Conservation (phyloP, 257 asterid genomes). For the Datura wrightii region DNA sequence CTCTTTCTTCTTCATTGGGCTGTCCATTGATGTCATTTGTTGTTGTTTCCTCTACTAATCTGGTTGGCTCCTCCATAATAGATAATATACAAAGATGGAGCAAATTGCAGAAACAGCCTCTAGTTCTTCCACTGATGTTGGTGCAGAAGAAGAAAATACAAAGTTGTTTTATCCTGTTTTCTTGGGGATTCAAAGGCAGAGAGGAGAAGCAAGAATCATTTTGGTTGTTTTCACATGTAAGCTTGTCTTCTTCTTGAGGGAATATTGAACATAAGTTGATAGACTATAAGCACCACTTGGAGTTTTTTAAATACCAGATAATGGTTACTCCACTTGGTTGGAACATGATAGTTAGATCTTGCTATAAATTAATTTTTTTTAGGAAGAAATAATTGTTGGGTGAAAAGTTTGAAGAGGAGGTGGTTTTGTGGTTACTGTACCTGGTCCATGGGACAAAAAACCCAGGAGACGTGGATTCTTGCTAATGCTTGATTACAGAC, state of each 20-base stretch:
- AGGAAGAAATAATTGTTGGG: slow-evolving; percentile 8
- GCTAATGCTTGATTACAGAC: slow-evolving; percentile 6
- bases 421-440: neutral
- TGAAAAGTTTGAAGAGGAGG: neutral
- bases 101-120: neutral
- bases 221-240: slow-evolving; percentile 20
- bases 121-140: slow-evolving; percentile 1
- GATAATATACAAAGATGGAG: neutral
- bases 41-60: slow-evolving; percentile 38
- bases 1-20: slow-evolving; percentile 50
- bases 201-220: neutral
- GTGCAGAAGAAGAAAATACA: slow-evolving; percentile 22
- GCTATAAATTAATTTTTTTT: neutral
- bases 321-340: neutral
- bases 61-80: slow-evolving; percentile 45
- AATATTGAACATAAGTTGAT: slow-evolving; percentile 20
- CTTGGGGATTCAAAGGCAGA: slow-evolving; percentile 14
- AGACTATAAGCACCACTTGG: neutral
- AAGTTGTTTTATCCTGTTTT: slow-evolving; percentile 6
- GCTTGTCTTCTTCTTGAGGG: slow-evolving; percentile 15
- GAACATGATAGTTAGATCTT: neutral
- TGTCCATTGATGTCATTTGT: slow-evolving; percentile 23
- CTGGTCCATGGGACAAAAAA: neutral
- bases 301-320: neutral
- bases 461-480: neutral